Evolutionary conservation across 805 yeast species (phyloP).

Genomic region (Yarrowia sp.): DNA sequence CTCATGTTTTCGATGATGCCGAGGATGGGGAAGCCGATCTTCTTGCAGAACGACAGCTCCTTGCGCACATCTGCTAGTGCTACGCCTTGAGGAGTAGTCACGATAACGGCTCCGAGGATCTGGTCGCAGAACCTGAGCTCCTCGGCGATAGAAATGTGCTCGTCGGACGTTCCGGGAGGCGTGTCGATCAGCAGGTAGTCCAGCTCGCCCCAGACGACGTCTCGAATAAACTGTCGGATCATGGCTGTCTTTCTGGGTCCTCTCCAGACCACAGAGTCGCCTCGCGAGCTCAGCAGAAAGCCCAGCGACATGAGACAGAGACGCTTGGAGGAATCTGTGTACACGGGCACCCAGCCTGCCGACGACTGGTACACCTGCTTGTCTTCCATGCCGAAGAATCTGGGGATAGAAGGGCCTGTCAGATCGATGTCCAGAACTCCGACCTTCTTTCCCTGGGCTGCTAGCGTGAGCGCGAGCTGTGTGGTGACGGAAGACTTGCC

Average conservation of each 20-base stretch:
- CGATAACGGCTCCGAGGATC: slow-evolving; percentile 81
- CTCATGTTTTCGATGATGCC: slow-evolving; percentile 97
- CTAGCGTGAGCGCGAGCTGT: slow-evolving; percentile 83
- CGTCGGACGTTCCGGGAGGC: slow-evolving; percentile 99
- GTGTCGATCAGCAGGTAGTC: slow-evolving; percentile 87
- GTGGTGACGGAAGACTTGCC: slow-evolving; percentile 96
- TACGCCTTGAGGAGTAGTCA: slow-evolving; percentile 93
- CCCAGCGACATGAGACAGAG: slow-evolving; percentile 84
- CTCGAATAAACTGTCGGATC: slow-evolving; percentile 89
- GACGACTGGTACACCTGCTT: slow-evolving; percentile 76
- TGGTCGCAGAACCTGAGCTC: slow-evolving; percentile 48
- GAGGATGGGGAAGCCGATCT: slow-evolving; percentile 72
- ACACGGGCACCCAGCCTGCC: slow-evolving; percentile 92
- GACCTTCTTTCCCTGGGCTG: slow-evolving; percentile 68
- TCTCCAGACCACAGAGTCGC: slow-evolving; percentile 94
- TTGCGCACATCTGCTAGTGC: slow-evolving; percentile 93
- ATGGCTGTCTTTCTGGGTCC: slow-evolving; percentile 98
- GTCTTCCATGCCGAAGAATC: slow-evolving; percentile 90
- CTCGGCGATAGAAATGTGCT: slow-evolving; percentile 95
- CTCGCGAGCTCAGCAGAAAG: slow-evolving; percentile 76
- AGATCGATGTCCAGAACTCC: slow-evolving; percentile 94
- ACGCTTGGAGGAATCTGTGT: slow-evolving; percentile 45
- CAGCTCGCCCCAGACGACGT: slow-evolving; percentile 83
- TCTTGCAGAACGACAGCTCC: slow-evolving; percentile 86
- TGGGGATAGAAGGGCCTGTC: slow-evolving; percentile 94